Percentiles rank a stretch among this genome's conserved stretches.
phyloP scores from a whole-genome alignment of 768 basidiomycete species.

The Tricholomella constricta region DNA sequence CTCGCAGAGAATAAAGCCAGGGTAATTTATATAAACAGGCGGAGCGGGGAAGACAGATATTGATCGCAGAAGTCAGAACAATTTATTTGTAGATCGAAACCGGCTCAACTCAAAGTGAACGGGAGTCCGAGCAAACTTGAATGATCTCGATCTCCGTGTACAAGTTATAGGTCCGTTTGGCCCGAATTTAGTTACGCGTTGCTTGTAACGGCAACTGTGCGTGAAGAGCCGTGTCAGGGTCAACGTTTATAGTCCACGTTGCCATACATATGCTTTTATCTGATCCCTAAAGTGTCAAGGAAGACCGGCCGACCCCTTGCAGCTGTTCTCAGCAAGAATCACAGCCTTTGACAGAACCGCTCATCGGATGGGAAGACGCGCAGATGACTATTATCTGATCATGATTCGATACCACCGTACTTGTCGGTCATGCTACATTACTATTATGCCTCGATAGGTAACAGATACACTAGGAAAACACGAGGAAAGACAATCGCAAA shows the following conservation, averaged over 20 bases:
- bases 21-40: slow-evolving; percentile 29
- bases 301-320: slow-evolving; percentile 10
- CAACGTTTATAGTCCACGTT: slow-evolving; percentile 23
- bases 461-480: background rate
- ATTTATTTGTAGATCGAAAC: slow-evolving; percentile 31
- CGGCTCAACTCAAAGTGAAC: slow-evolving; percentile 29
- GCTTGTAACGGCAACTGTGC: slow-evolving; percentile 25
- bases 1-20: slow-evolving; percentile 9
- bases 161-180: slow-evolving; percentile 7
- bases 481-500: background rate
- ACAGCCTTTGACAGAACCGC: slow-evolving; percentile 40
- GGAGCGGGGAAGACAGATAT: slow-evolving; percentile 27
- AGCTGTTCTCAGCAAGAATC: slow-evolving; percentile 16
- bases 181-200: slow-evolving; percentile 21
- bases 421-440: slow-evolving; percentile 25
- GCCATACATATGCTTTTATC: slow-evolving; percentile 19
- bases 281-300: slow-evolving; percentile 22
- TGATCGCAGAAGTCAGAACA: slow-evolving; percentile 27
- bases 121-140: slow-evolving; percentile 5
- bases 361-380: slow-evolving; percentile 34
- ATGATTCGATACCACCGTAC: slow-evolving; percentile 26
- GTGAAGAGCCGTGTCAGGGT: slow-evolving; percentile 23
- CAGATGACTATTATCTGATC: slow-evolving; percentile 17
- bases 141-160: slow-evolving; percentile 19
- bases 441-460: slow-evolving; percentile 1